Conservation (phyloP, 2,329 filamentous ascomycete genomes). For the Byssoonygena ceratinophila region DNA sequence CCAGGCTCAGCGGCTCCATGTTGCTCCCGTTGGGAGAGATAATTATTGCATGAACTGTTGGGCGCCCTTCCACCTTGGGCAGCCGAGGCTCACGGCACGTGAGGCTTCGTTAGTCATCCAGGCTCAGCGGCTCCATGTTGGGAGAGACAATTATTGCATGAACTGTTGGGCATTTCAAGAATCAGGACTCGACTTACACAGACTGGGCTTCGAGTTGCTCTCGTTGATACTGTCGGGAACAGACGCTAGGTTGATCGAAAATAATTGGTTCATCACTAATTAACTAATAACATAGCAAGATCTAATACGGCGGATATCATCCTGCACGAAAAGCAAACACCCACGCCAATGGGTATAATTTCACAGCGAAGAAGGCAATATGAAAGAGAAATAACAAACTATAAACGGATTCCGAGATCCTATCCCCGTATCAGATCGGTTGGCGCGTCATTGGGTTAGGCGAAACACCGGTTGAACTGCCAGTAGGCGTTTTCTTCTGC, state of each 20-base stretch:
- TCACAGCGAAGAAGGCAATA: neutral
- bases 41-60: no score
- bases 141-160: neutral
- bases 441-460: constrained; percentile 4
- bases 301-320: neutral
- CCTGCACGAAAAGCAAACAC: neutral
- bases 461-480: neutral
- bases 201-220: no score
- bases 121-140: neutral
- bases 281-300: neutral
- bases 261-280: neutral
- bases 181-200: no score
- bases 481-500: constrained; percentile 10
- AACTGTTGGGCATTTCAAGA: neutral
- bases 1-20: no score
- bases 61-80: no score
- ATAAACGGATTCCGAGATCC: neutral
- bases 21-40: no score
- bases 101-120: neutral
- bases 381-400: neutral
- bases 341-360: neutral
- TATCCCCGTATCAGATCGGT: constrained; percentile 1
- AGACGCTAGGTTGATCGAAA: no score
- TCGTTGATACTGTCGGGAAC: no score
- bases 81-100: neutral